A percentile compares a stretch with the other conserved stretches of the same genome.
phyloP scores from a whole-genome alignment of 2,329 filamentous ascomycete species.

The Penicillium polonicum region DNA sequence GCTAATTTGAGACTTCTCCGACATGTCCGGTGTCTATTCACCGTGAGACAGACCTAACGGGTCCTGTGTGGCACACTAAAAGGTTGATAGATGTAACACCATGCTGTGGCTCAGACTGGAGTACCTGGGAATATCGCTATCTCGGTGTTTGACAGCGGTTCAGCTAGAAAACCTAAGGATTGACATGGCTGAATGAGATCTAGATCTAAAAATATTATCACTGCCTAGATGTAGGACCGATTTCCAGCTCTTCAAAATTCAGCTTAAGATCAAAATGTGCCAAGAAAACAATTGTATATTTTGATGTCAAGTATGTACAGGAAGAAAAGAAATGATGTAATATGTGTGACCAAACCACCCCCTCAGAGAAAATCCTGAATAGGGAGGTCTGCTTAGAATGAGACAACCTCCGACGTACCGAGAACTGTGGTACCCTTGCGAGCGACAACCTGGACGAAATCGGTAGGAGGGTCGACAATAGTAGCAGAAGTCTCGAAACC shows the following conservation, averaged over 20 bases:
- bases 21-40: neutral
- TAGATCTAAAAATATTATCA: too few species aligned
- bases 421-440: slow-evolving; percentile 28
- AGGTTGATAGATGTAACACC: neutral
- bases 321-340: neutral
- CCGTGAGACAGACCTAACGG: neutral
- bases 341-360: neutral
- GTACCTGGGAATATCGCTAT: neutral
- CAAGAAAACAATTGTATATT: neutral
- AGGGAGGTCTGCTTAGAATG: neutral
- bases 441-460: slow-evolving; percentile 32
- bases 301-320: neutral
- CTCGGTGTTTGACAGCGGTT: neutral
- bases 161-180: neutral
- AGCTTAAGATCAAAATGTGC: neutral
- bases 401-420: slow-evolving; percentile 19
- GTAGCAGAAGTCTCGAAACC: slow-evolving; percentile 32
- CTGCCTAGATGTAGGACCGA: too few species aligned
- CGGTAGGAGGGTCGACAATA: slow-evolving; percentile 15
- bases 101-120: neutral
- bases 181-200: neutral
- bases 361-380: neutral
- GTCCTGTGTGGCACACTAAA: neutral
- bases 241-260: too few species aligned
- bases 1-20: neutral